Evolutionary conservation across 768 basidiomycete genomes (phyloP), one percentile per base, ranked within the genome.

Genomic region (Auricularia auricula-judae): DNA sequence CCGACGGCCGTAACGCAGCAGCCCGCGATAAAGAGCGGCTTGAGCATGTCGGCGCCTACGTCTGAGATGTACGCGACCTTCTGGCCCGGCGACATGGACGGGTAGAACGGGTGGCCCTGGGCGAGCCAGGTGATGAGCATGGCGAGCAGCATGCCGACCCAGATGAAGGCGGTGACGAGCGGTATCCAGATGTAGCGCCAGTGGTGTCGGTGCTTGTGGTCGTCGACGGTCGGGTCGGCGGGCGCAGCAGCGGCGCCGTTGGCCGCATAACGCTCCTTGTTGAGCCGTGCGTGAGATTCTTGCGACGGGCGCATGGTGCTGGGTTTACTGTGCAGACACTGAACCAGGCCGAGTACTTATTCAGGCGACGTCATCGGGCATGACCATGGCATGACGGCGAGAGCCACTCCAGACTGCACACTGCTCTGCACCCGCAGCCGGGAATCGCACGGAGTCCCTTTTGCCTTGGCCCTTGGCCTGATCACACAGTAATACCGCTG

Each of bases 61-160:
- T 91, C 88, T 51, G 87, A 89, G 60, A 91, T 89, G 73, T 87
- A 89, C n/a, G 84, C 83, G 62, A 89, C 82, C 1, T 73, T 72
- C 81, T 80, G 43, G 84, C 79, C 36, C 8, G 33, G 65, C 34
- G 56, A 59, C 56, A 29, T 34, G 44, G 66, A 63, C 65, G 70
- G 67, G 68, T 86, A 86, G 70, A 77, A 78, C 8, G 84, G 86
- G 36, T 81, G 76, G 21, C 87, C 87, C n/a, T 79, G 76, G 8
- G 83, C 83, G 29, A 86, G 78, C 87, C 88, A 91, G 35, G 83
- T 84, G 63, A 89, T 80, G 36, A 91, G 74, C 83, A 91, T 84
- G 1, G 87, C 80, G 61, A 85, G 80, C 8, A 91, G 76, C 12
- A 82, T 88, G 21, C 7, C 77, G 67, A 85, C 87, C 89, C 89